These are phyloP conservation scores for Durotheca rogersii DNA, from an alignment of 495 filamentous ascomycete genomes.

Conservation along the genomic window DNA sequence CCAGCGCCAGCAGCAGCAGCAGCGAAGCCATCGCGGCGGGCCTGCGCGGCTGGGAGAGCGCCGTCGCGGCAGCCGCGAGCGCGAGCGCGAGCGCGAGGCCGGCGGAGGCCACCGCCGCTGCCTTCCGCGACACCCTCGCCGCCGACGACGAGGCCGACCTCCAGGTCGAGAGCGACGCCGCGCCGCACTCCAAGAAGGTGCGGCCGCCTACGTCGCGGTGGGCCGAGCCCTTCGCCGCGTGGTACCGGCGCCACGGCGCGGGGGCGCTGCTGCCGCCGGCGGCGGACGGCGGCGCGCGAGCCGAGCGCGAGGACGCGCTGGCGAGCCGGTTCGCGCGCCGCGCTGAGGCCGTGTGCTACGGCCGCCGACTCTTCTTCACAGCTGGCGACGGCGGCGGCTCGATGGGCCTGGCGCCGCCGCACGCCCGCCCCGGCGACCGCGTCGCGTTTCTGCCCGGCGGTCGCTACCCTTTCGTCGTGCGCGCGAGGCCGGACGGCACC, in stretches of 20 bases:
- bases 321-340: slow-evolving; percentile 1
- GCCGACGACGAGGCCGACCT: slow-evolving; percentile 9
- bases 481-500: slow-evolving; percentile 4
- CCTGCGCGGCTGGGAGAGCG: slow-evolving; percentile 7
- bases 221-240: background rate
- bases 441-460: slow-evolving; percentile 16
- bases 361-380: slow-evolving; percentile 12
- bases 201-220: background rate
- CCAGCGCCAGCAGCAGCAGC: background rate
- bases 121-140: slow-evolving; percentile 14
- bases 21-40: background rate
- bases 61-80: too few relatives aligned
- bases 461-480: slow-evolving; percentile 16
- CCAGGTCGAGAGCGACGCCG: slow-evolving; percentile 6
- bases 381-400: slow-evolving; percentile 6
- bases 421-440: slow-evolving; percentile 7
- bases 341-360: slow-evolving; percentile 11
- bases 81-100: slow-evolving; percentile 8
- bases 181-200: slow-evolving; percentile 1
- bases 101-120: slow-evolving; percentile 6
- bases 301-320: background rate
- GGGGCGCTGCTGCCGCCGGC: too few relatives aligned
- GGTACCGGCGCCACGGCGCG: slow-evolving; percentile 4
- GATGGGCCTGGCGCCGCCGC: slow-evolving; percentile 14
- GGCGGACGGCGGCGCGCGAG: too few relatives aligned